These are phyloP conservation scores for Tolypocladium ovalisporum DNA, from an alignment of 2,329 filamentous ascomycete genomes.

Conservation along the genomic window DNA sequence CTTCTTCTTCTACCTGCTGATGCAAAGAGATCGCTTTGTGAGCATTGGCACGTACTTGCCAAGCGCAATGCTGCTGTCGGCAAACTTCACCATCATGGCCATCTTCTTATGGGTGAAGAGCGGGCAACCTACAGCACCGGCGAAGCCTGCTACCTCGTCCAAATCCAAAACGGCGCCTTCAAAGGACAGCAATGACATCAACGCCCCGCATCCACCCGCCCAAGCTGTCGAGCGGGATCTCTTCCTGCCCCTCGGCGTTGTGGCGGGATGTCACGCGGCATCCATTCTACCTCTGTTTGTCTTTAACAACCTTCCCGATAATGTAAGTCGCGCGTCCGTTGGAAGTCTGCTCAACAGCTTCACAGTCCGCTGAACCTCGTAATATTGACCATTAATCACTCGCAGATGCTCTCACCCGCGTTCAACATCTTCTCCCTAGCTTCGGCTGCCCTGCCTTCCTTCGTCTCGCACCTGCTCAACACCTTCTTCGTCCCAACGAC, in stretches of 20 bases:
- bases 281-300: slow-evolving; percentile 72
- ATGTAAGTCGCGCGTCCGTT: slow-evolving; percentile 38
- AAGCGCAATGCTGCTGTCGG: slow-evolving; percentile 92
- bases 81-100: slow-evolving; percentile 91
- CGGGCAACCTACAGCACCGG: slow-evolving; percentile 37
- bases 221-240: slow-evolving; percentile 49
- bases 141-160: neutral
- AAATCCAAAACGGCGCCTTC: neutral
- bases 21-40: slow-evolving; percentile 86
- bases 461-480: slow-evolving; percentile 45
- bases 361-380: neutral
- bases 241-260: slow-evolving; percentile 62
- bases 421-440: slow-evolving; percentile 46
- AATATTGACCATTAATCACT: neutral
- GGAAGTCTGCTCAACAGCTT: neutral
- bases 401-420: slow-evolving; percentile 45
- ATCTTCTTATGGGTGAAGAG: slow-evolving; percentile 91
- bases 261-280: slow-evolving; percentile 62
- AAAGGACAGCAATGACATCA: slow-evolving; percentile 16
- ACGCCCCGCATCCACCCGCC: slow-evolving; percentile 9
- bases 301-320: slow-evolving; percentile 65
- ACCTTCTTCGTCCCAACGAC: slow-evolving; percentile 39
- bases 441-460: slow-evolving; percentile 45
- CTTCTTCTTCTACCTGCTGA: slow-evolving; percentile 97
- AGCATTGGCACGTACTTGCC: slow-evolving; percentile 97